Percentiles rank a stretch among this genome's conserved stretches.
These are phyloP conservation scores for Avena sativa DNA, from an alignment of 176 grass and related monocot genomes.

Conservation along the genomic window DNA sequence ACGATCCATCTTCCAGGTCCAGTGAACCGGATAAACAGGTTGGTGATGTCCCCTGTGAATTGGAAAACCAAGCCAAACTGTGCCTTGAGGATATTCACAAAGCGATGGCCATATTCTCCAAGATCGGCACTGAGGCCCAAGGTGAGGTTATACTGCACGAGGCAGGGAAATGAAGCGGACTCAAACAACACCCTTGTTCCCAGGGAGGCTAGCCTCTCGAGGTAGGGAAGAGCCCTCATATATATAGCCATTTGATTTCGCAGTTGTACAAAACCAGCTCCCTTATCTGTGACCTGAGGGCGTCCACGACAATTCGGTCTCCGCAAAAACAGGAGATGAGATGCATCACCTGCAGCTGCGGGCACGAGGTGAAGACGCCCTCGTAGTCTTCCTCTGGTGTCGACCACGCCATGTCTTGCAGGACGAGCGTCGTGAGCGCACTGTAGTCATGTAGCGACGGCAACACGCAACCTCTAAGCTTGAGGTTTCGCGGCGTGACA, in stretches of 20 bases:
- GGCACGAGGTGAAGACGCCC: not conserved
- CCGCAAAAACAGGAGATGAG: not conserved
- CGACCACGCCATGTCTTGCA: not conserved
- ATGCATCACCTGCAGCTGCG: slow-evolving; percentile 1
- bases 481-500: not conserved
- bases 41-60: not conserved
- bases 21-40: not conserved
- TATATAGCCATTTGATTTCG: not conserved
- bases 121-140: not conserved
- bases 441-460: not conserved
- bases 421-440: not conserved
- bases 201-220: not conserved
- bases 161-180: not conserved
- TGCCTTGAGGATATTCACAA: not conserved
- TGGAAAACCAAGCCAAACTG: not conserved
- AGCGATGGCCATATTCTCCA: not conserved
- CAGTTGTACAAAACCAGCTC: not conserved
- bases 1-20: not conserved
- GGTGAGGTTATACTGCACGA: not conserved
- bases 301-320: not conserved
- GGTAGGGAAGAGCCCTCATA: not conserved
- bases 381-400: not conserved
- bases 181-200: not conserved
- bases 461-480: not conserved
- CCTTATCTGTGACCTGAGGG: not conserved